Percentiles rank a stretch among this genome's conserved stretches.
Evolutionary conservation across 257 asterid species (phyloP).

Genomic region (Datura wrightii): DNA sequence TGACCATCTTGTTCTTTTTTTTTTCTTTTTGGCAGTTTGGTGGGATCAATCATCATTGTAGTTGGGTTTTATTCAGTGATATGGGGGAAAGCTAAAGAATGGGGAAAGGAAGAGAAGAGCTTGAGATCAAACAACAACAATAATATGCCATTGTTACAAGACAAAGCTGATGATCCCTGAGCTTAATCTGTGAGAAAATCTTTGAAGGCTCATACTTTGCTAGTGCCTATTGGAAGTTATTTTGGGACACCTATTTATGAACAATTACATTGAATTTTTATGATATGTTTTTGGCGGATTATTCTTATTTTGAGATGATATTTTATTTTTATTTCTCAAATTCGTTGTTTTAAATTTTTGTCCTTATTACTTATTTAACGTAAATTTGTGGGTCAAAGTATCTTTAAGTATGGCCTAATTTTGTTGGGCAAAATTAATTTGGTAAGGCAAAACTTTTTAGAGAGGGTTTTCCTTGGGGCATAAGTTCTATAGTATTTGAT

Average conservation of each 20-base stretch:
- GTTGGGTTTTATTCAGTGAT: slow-evolving; percentile 63
- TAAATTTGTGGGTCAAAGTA: too few species aligned
- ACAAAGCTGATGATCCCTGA: slow-evolving; percentile 34
- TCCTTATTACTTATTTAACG: too few species aligned
- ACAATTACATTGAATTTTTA: background rate
- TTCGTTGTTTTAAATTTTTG: too few species aligned
- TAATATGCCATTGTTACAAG: slow-evolving; percentile 49
- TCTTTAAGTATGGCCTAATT: too few species aligned
- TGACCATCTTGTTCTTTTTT: background rate
- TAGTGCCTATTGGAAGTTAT: background rate
- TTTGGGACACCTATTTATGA: background rate
- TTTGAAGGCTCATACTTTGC: background rate
- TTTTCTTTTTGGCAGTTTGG: slow-evolving; percentile 43
- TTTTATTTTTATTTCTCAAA: too few species aligned
- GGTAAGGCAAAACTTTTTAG: too few species aligned
- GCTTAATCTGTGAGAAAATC: background rate
- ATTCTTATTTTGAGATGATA: too few species aligned
- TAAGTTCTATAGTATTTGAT: too few species aligned
- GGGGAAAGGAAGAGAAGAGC: slow-evolving; percentile 34
- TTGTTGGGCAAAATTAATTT: too few species aligned
- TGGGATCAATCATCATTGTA: slow-evolving; percentile 60
- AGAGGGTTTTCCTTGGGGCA: too few species aligned
- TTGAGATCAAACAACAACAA: slow-evolving; percentile 43
- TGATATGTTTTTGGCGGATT: background rate
- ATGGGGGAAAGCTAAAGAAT: slow-evolving; percentile 72